These are phyloP conservation scores for Pseudonitzschia multistriata DNA, from an alignment of 108 stramenopile genomes.

Conservation along the genomic window DNA sequence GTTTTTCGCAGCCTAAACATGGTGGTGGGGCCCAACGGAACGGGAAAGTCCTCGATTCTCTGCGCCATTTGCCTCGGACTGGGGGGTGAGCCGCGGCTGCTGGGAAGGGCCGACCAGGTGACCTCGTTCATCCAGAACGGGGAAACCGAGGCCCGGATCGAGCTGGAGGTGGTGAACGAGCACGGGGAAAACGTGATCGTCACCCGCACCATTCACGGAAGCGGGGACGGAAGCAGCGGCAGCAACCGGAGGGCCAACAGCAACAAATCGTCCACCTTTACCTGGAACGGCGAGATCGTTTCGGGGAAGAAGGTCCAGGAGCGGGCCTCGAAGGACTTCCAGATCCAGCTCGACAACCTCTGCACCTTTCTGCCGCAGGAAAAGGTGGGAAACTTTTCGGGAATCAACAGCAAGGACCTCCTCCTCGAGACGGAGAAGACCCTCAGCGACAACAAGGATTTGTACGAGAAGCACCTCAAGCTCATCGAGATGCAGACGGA, in stretches of 20 bases:
- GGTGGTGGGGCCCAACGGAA: slow-evolving; percentile 93
- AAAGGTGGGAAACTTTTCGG: slow-evolving; percentile 88
- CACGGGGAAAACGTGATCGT: slow-evolving; percentile 22
- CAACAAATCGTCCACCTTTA: slow-evolving; percentile 16
- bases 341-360: slow-evolving; percentile 90
- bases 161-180: slow-evolving; percentile 69
- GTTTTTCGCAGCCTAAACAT: slow-evolving; percentile 72
- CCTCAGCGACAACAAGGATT: slow-evolving; percentile 39
- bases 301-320: slow-evolving; percentile 56
- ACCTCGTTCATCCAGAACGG: slow-evolving; percentile 86
- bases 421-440: slow-evolving; percentile 87
- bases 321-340: slow-evolving; percentile 53
- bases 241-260: slow-evolving; percentile 19
- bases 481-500: slow-evolving; percentile 75
- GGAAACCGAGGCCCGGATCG: slow-evolving; percentile 72
- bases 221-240: too few species aligned
- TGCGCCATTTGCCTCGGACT: slow-evolving; percentile 94
- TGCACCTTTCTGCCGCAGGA: slow-evolving; percentile 98
- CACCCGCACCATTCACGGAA: slow-evolving; percentile 18
- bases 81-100: slow-evolving; percentile 77
- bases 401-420: slow-evolving; percentile 69
- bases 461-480: slow-evolving; percentile 67
- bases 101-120: slow-evolving; percentile 89
- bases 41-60: slow-evolving; percentile 93
- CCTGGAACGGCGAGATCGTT: slow-evolving; percentile 24